Conservation (phyloP, 495 filamentous ascomycete genomes). For the Saxophila tyrrhenica region DNA sequence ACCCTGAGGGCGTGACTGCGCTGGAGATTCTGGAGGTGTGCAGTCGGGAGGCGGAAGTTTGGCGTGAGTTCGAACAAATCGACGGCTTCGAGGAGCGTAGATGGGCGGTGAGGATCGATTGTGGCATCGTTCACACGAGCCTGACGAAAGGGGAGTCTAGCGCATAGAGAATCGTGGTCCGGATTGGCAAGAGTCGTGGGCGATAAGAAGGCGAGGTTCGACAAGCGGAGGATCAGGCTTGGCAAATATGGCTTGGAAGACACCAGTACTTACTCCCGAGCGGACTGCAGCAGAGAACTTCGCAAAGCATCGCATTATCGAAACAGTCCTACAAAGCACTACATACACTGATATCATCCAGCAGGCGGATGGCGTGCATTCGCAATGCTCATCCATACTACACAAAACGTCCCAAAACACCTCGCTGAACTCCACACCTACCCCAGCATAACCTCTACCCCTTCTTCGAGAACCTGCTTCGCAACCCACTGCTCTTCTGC, state of each 20-base stretch:
- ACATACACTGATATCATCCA: too few relatives aligned
- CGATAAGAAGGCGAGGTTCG: neutral
- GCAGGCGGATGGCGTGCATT: too few relatives aligned
- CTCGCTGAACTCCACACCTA: neutral
- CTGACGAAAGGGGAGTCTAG: neutral
- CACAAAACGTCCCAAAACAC: neutral
- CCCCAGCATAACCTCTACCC: constrained; percentile 3
- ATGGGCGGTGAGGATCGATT: neutral
- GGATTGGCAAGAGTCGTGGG: neutral
- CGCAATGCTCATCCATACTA: too few relatives aligned
- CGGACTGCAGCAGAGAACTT: too few relatives aligned
- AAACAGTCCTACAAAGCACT: too few relatives aligned
- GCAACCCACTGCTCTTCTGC: constrained; percentile 18
- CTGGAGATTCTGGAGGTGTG: neutral
- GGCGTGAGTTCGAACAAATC: neutral
- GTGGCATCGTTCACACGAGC: neutral
- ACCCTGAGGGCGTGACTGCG: neutral
- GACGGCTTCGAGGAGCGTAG: neutral
- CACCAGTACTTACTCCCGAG: neutral
- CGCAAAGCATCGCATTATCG: too few relatives aligned
- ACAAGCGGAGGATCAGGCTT: too few relatives aligned
- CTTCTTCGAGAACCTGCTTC: constrained; percentile 13
- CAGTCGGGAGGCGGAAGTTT: neutral
- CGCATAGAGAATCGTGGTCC: neutral
- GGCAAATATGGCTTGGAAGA: neutral